Base-by-base conservation (phyloP, 768 basidiomycete genomes). In the Auriscalpium vulgare region DNA sequence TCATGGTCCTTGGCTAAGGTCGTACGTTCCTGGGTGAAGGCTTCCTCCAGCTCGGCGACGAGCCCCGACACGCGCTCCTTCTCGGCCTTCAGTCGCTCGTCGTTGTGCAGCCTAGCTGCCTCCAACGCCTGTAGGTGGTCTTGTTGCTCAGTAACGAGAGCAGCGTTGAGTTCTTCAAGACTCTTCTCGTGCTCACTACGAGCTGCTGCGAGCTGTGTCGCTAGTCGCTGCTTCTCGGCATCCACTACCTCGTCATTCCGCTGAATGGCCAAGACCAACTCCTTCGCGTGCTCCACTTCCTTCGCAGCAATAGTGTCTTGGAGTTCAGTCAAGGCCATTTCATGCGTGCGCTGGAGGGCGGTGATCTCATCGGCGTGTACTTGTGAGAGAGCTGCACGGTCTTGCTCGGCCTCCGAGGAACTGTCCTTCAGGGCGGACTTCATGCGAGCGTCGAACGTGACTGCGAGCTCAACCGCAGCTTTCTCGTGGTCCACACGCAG, bases 11-110 rank as follows among this genome's bases (percentile, higher is more conserved):
- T 69, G 29, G 66, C 61, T 35, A 76, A 64, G 19, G 68, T 68
- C 56, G 76, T 76, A 16, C 75, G 71, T 52, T 83, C 81, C 45
- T 76, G 70, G 21, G 72, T 64, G 48, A 85, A 80, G 47, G 75
- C 73, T 34, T 63, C 65, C 56, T 79, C 73, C 19, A 85, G 67
- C 14, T 80, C 80, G n/a, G 77, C 74, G 19, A 87, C 57, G 2
- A 75, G 66, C 11, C 67, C 65, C 23, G 71, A 64, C 37, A 83
- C 71, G 38, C 70, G 75, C 37, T 73, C 70, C 37, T 75, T 79
- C 64, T 84, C 81, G 54, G 79, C 73, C 3, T 67, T 59, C 11
- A 84, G 62, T 17, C 66, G 60, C 35, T 61, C 63, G 40, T 74
- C 71, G 14, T 65, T 63, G 23, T 72, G 69, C 35, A 59, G 60